These are phyloP conservation scores for Bertia moriformis DNA, from an alignment of 2,329 filamentous ascomycete genomes.

Conservation along the genomic window DNA sequence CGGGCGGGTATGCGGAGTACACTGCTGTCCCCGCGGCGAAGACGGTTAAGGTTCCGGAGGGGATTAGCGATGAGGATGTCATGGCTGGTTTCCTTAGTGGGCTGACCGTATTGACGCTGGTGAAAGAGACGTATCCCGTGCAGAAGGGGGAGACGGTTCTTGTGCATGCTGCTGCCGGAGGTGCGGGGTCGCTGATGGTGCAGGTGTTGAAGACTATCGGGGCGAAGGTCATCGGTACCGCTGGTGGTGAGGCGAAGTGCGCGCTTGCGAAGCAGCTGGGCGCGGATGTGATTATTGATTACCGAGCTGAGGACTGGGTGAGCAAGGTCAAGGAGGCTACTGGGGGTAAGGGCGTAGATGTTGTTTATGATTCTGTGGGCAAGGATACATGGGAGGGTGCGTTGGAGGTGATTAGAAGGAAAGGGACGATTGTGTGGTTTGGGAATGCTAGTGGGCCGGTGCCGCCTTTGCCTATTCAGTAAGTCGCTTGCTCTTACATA, in stretches of 20 bases:
- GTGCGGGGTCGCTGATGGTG: constrained; percentile 61
- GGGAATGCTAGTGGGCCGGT: constrained; percentile 45
- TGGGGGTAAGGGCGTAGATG: constrained; percentile 55
- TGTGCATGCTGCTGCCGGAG: constrained; percentile 74
- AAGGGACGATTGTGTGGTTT: constrained; percentile 66
- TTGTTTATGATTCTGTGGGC: constrained; percentile 76
- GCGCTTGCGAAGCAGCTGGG: constrained; percentile 55
- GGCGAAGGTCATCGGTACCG: constrained; percentile 67
- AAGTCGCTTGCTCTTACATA: constrained; percentile 10
- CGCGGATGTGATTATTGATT: constrained; percentile 60
- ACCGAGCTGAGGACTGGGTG: constrained; percentile 32
- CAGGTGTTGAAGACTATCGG: constrained; percentile 62
- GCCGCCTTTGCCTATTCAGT: constrained; percentile 10
- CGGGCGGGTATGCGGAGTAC: constrained; percentile 39
- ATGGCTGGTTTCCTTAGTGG: constrained; percentile 66
- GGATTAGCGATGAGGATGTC: constrained; percentile 43
- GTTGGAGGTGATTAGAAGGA: constrained; percentile 58
- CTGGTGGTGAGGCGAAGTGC: constrained; percentile 59
- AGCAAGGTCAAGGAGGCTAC: constrained; percentile 55
- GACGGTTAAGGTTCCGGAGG: constrained; percentile 48
- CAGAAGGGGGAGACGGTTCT: constrained; percentile 68
- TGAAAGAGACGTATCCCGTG: constrained; percentile 59
- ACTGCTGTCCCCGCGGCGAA: constrained; percentile 34
- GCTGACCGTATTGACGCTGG: constrained; percentile 66
- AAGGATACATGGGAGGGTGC: constrained; percentile 71